Evolutionary conservation across 148 eudicot genomes (phyloP).

Genomic region (Rhododendron molle): DNA sequence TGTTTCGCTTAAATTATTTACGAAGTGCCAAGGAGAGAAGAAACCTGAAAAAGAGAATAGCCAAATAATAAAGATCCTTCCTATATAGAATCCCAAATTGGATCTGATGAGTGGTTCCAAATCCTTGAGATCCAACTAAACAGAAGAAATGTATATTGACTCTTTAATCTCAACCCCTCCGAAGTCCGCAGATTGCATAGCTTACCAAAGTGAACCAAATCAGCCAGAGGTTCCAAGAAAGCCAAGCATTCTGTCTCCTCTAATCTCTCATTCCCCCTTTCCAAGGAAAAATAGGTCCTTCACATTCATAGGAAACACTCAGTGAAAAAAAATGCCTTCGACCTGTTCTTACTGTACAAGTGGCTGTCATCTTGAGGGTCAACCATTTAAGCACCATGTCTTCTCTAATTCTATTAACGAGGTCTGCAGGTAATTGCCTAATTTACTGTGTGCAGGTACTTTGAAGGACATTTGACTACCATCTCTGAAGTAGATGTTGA

Average conservation of each 20-base stretch:
- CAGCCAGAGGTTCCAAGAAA: background rate
- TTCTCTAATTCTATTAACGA: background rate
- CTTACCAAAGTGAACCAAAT: background rate
- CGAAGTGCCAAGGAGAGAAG: background rate
- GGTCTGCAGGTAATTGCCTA: background rate
- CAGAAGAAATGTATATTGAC: background rate
- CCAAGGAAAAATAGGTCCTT: background rate
- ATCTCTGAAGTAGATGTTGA: slow-evolving; percentile 67
- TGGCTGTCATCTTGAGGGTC: background rate
- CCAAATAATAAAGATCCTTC: background rate
- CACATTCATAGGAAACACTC: background rate
- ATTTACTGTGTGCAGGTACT: slow-evolving; percentile 52
- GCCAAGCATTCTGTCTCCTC: background rate
- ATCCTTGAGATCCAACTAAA: background rate
- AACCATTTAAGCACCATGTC: background rate
- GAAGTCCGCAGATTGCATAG: background rate
- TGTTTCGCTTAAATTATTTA: background rate
- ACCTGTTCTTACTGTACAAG: background rate
- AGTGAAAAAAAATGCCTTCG: background rate
- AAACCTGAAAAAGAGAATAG: background rate
- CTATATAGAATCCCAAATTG: background rate
- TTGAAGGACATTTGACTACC: slow-evolving; percentile 73
- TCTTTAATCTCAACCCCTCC: background rate
- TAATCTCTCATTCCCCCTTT: background rate
- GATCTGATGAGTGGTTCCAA: background rate